Evolutionary conservation across 2,329 filamentous ascomycete species (phyloP).

Genomic region (Botrytis aclada): DNA sequence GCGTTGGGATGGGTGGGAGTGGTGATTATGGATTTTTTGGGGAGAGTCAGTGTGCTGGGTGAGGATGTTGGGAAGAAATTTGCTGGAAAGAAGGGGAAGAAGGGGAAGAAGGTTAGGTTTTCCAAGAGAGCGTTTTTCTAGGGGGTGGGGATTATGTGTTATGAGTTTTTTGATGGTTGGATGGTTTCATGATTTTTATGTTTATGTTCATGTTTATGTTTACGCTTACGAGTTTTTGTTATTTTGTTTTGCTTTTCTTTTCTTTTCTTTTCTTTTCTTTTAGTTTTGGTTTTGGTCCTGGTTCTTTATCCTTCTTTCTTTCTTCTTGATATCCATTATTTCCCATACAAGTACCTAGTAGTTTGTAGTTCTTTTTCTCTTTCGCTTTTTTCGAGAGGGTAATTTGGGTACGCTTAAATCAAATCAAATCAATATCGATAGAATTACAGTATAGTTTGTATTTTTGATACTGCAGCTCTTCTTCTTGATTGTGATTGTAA

Average conservation of each 20-base stretch:
- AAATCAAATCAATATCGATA: neutral
- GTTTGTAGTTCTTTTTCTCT: too few relatives aligned
- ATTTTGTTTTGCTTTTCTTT: neutral
- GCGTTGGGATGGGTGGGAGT: neutral
- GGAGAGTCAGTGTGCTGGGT: neutral
- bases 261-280: neutral
- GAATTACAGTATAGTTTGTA: neutral
- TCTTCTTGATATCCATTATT: neutral
- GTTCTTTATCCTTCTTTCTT: too few relatives aligned
- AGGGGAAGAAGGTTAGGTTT: slow-evolving; percentile 9
- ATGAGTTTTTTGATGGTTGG: neutral
- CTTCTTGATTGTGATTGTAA: neutral
- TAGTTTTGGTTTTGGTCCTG: too few relatives aligned
- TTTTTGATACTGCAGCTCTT: neutral
- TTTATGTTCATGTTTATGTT: neutral
- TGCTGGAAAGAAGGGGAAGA: neutral
- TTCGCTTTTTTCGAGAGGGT: neutral
- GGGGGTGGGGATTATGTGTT: neutral
- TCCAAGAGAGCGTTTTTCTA: neutral
- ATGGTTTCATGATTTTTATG: neutral
- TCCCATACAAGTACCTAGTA: neutral
- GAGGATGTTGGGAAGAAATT: neutral
- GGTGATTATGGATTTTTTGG: neutral
- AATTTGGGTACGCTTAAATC: too few relatives aligned
- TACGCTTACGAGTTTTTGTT: neutral